phyloP scores from a whole-genome alignment of 192 early-diverging fungal genomes.

The Cladochytrium replicatum region DNA sequence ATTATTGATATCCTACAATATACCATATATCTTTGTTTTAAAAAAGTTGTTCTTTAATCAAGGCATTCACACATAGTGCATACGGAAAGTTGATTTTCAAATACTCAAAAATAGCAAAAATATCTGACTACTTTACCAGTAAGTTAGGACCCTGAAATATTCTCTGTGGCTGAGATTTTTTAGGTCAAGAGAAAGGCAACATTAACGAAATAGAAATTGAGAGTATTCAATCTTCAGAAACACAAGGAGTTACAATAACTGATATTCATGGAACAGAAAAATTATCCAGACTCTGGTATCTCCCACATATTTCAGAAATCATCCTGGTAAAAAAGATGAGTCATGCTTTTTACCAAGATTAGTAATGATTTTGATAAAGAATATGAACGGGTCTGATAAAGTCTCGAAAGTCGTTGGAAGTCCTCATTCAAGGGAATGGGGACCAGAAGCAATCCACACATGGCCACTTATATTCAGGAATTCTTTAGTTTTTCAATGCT shows the following conservation, averaged over 20 bases:
- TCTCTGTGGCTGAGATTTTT: not conserved
- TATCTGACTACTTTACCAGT: constrained; percentile 32
- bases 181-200: constrained; percentile 13
- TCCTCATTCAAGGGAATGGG: too few species aligned
- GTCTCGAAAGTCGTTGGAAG: too few species aligned
- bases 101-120: constrained; percentile 20
- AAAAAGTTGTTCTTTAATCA: not conserved
- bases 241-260: constrained; percentile 25
- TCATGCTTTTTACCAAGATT: not conserved
- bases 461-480: too few species aligned
- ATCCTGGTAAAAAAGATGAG: constrained; percentile 14
- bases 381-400: not conserved
- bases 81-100: constrained; percentile 31
- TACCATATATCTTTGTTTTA: not conserved
- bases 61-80: not conserved
- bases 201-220: constrained; percentile 20
- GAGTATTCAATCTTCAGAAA: constrained; percentile 25
- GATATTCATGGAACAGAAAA: constrained; percentile 13
- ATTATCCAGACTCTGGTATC: constrained; percentile 38
- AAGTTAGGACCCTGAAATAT: constrained; percentile 1
- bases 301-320: constrained; percentile 41
- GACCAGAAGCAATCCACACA: too few species aligned
- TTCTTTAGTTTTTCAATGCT: too few species aligned
- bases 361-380: not conserved
- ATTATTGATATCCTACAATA: constrained; percentile 6